A percentile compares a stretch with the other conserved stretches of the same genome.
These are phyloP conservation scores for Pachyrhizus erosus DNA, from an alignment of 306 rosid species.

Conservation along the genomic window DNA sequence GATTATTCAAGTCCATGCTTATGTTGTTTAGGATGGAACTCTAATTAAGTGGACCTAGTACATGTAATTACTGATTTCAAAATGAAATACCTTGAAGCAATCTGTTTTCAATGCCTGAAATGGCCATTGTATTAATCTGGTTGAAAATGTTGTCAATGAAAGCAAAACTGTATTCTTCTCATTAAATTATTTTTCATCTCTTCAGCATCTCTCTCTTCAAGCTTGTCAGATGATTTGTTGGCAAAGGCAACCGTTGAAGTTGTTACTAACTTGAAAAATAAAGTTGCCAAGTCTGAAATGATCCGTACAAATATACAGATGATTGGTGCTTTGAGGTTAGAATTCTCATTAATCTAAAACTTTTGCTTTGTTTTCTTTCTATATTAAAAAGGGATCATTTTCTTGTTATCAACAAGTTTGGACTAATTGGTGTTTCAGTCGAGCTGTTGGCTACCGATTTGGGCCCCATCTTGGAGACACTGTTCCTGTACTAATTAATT, in stretches of 20 bases:
- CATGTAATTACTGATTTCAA: constrained; percentile 3
- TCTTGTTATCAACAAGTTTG: constrained; percentile 37
- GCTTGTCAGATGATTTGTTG: constrained; percentile 90
- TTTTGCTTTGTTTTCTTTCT: neutral
- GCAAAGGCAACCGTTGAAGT: constrained; percentile 85
- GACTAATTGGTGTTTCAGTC: constrained; percentile 59
- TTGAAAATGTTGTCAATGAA: constrained; percentile 9
- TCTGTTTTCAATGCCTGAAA: neutral
- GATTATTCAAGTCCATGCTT: neutral
- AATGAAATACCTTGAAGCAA: constrained; percentile 28
- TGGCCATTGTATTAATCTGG: neutral
- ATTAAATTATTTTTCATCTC: constrained; percentile 40
- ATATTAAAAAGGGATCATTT: constrained; percentile 2
- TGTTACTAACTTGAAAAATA: constrained; percentile 76
- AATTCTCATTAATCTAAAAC: neutral
- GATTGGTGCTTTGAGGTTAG: constrained; percentile 98
- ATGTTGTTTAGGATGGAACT: constrained; percentile 19
- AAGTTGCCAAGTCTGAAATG: constrained; percentile 73
- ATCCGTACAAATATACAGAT: constrained; percentile 93
- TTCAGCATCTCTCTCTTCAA: constrained; percentile 90
- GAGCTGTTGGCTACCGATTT: constrained; percentile 98
- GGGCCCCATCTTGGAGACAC: constrained; percentile 95
- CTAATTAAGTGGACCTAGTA: constrained; percentile 10
- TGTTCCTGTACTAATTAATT: constrained; percentile 83
- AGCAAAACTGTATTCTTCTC: constrained; percentile 8